phyloP scores from a whole-genome alignment of 495 filamentous ascomycete species.

The Hypoxylon subgilvum region DNA sequence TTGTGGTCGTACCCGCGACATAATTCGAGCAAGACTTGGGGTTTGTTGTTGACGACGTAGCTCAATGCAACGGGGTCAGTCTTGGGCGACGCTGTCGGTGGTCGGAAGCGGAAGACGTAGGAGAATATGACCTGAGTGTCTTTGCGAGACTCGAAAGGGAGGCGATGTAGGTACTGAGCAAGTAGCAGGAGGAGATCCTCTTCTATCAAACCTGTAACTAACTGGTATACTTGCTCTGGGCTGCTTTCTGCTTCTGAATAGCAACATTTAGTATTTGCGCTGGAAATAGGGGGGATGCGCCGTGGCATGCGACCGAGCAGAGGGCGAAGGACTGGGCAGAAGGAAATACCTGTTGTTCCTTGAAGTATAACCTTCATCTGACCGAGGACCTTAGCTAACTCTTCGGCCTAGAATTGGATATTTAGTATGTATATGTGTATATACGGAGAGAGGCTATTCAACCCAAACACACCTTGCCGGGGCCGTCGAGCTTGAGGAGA shows the following conservation, averaged over 20 bases:
- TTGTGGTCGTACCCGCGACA: conserved; percentile 88
- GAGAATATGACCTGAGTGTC: conserved; percentile 90
- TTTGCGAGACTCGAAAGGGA: conserved; percentile 93
- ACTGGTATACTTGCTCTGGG: conserved; percentile 81
- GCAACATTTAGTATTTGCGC: conserved; percentile 19
- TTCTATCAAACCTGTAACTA: conserved; percentile 79
- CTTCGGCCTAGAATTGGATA: conserved; percentile 60
- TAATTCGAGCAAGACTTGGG: conserved; percentile 84
- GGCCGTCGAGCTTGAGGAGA: conserved; percentile 60
- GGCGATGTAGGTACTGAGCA: conserved; percentile 74
- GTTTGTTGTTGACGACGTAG: conserved; percentile 81
- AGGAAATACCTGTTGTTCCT: conserved; percentile 73
- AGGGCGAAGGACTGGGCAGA: background rate
- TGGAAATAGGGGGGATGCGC: background rate
- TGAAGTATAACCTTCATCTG: conserved; percentile 86
- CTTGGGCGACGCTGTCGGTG: conserved; percentile 60
- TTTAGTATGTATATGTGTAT: background rate
- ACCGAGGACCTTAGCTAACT: conserved; percentile 74
- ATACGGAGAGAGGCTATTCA: background rate
- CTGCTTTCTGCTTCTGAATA: conserved; percentile 77
- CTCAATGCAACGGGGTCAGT: conserved; percentile 80
- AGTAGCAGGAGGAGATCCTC: conserved; percentile 88
- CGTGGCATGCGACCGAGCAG: background rate
- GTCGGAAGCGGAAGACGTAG: conserved; percentile 82
- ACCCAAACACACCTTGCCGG: conserved; percentile 56